A percentile compares a stretch with the other conserved stretches of the same genome.
Conservation (phyloP, 805 yeast species). For the Wickerhamomyces hampshirensis region DNA sequence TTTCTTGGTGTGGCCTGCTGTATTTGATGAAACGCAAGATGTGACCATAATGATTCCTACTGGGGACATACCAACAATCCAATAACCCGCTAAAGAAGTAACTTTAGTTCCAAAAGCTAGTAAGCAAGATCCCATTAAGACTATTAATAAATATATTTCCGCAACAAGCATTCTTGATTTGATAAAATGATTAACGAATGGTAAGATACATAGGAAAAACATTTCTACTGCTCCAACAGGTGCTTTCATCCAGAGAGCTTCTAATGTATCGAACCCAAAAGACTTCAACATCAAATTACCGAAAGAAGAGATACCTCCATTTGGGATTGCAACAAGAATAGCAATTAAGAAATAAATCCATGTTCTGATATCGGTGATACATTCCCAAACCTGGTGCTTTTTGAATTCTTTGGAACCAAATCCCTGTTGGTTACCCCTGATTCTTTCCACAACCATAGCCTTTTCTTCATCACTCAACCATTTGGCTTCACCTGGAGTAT, state of each 20-base stretch:
- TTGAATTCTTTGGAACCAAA: constrained; percentile 37
- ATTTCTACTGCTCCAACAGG: constrained; percentile 37
- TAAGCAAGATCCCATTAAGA: constrained; percentile 17
- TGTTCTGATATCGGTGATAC: constrained; percentile 32
- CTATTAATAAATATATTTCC: constrained; percentile 4
- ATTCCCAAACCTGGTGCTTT: constrained; percentile 27
- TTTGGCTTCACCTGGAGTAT: constrained; percentile 38
- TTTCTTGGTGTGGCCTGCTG: constrained; percentile 13
- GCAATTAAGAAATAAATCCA: constrained; percentile 34
- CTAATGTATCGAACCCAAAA: constrained; percentile 33
- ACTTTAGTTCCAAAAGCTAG: constrained; percentile 31
- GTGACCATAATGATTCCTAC: constrained; percentile 15
- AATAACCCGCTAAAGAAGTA: constrained; percentile 28
- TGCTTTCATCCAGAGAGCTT: constrained; percentile 25
- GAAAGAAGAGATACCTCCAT: constrained; percentile 44
- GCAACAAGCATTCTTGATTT: constrained; percentile 7
- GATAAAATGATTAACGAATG: constrained; percentile 2
- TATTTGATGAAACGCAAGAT: constrained; percentile 22
- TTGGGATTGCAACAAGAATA: constrained; percentile 31
- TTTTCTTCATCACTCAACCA: constrained; percentile 36
- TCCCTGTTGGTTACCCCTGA: constrained; percentile 40
- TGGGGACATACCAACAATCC: constrained; percentile 25
- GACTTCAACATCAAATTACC: constrained; percentile 34
- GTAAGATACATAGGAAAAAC: constrained; percentile 21
- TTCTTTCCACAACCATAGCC: constrained; percentile 36